Evolutionary conservation across 2,329 filamentous ascomycete genomes (phyloP).

Genomic region (Esteya vermicola): DNA sequence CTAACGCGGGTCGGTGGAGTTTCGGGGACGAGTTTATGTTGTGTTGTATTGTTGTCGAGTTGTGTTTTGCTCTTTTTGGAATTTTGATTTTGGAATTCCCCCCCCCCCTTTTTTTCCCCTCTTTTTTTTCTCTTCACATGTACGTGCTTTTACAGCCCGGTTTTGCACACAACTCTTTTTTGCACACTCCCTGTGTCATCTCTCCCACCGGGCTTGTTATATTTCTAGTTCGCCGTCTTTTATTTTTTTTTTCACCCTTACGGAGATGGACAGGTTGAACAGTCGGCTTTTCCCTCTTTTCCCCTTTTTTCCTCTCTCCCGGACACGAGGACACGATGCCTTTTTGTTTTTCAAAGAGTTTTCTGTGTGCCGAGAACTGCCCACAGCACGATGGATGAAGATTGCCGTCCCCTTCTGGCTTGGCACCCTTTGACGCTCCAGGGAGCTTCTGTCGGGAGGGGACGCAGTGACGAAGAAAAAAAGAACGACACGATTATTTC

Average conservation of each 20-base stretch:
- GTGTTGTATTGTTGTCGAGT: background rate
- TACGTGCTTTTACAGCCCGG: no score
- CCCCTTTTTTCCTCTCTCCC: background rate
- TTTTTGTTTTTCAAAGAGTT: slow-evolving; percentile 1
- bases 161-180: no score
- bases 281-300: background rate
- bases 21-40: background rate
- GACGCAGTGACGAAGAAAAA: slow-evolving; percentile 3
- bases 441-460: background rate
- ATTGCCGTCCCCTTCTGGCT: background rate
- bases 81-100: background rate
- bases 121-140: background rate
- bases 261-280: no score
- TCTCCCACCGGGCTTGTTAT: no score
- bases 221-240: no score
- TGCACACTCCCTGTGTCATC: no score
- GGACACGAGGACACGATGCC: slow-evolving; percentile 1
- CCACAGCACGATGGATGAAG: slow-evolving; percentile 1
- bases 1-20: slow-evolving; percentile 1
- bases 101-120: no score
- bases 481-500: slow-evolving; percentile 6
- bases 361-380: slow-evolving; percentile 1
- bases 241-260: no score
- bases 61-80: background rate
- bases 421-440: background rate